Evolutionary conservation across 2,329 filamentous ascomycete genomes (phyloP).

Genomic region (Botrytis fabae): DNA sequence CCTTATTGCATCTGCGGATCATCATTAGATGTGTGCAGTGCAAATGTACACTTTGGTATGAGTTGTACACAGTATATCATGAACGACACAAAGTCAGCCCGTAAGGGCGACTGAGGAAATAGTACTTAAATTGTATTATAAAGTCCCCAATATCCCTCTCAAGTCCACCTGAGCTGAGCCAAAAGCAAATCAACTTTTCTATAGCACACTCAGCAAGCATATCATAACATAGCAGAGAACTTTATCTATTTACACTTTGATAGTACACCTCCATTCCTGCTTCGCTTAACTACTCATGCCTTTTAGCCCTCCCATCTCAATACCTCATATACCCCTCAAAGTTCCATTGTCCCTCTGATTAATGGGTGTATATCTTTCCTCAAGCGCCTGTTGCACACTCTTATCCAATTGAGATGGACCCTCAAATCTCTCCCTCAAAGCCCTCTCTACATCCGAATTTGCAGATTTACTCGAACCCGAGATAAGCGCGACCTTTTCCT

Average conservation of each 20-base stretch:
- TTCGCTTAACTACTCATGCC: not conserved
- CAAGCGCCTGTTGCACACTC: slow-evolving; percentile 54
- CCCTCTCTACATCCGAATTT: slow-evolving; percentile 45
- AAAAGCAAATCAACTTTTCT: slow-evolving; percentile 21
- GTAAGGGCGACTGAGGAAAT: slow-evolving; percentile 18
- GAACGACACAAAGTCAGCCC: slow-evolving; percentile 15
- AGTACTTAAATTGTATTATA: slow-evolving; percentile 15
- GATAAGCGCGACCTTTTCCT: slow-evolving; percentile 20
- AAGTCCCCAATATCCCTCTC: not conserved
- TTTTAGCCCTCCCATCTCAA: not conserved
- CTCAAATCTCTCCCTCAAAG: slow-evolving; percentile 55
- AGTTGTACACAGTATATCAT: not conserved
- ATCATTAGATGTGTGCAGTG: not conserved
- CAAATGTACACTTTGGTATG: not conserved
- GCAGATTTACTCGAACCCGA: slow-evolving; percentile 30
- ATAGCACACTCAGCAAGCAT: slow-evolving; percentile 23
- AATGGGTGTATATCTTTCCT: slow-evolving; percentile 55
- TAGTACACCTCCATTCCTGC: not conserved
- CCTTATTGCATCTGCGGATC: not conserved
- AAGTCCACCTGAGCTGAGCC: not conserved
- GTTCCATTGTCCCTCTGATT: slow-evolving; percentile 42
- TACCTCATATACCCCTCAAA: slow-evolving; percentile 41
- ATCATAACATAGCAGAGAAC: slow-evolving; percentile 22
- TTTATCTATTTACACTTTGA: slow-evolving; percentile 24
- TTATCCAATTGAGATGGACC: slow-evolving; percentile 46